Evolutionary conservation across 495 filamentous ascomycete genomes (phyloP), one percentile per base, ranked within the genome.

Genomic region (Daldinia caldariorum): DNA sequence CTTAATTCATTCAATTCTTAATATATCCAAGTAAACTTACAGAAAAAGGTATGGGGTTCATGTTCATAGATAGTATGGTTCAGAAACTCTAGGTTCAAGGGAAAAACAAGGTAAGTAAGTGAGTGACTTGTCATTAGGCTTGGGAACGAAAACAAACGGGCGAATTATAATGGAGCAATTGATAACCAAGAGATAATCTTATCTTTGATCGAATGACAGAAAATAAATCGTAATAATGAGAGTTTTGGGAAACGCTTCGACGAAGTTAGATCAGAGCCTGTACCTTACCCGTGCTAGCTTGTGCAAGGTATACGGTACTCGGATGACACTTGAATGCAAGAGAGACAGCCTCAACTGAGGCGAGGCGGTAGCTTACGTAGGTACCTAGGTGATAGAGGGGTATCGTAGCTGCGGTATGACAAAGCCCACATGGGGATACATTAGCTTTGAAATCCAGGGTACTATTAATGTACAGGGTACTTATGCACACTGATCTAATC

Each of bases 141-240:
- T 70, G 67, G 35, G 65, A 70, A 72, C 58, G 47, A 58, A 58
- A 67, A 67, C 41, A 64, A 58, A 67, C 51, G 67, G 56, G 59
- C 70, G 72, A 73, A 71, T 73, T 69, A 71, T 70, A 61, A 62
- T 62, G 66, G 70, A 67, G 69, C 67, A 67, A 73, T 77, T 74
- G 75, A 77, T 77, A 77, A 75, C 72, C 53, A 34, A 62, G 61
- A 69, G 69, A 66, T 69, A 70, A 75, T 73, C 70, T 75, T 77
- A 77, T 77, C 75, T 77, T 49, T 58, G 61, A 70, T 66, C 58
- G 43, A 70, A 73, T 73, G 70, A 73, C 70, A 73, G 66, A 70
- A 69, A 67, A 69, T 43, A 63, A 73, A 73, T 70, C 49, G 66
- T 69, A 70, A 70, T 69, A 41, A 64, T 20, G 31, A 74, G 41